Percentiles rank a stretch among this genome's conserved stretches.
Evolutionary conservation across 2,329 filamentous ascomycete species (phyloP).

Genomic region (Stagonosporopsis rhizophila): DNA sequence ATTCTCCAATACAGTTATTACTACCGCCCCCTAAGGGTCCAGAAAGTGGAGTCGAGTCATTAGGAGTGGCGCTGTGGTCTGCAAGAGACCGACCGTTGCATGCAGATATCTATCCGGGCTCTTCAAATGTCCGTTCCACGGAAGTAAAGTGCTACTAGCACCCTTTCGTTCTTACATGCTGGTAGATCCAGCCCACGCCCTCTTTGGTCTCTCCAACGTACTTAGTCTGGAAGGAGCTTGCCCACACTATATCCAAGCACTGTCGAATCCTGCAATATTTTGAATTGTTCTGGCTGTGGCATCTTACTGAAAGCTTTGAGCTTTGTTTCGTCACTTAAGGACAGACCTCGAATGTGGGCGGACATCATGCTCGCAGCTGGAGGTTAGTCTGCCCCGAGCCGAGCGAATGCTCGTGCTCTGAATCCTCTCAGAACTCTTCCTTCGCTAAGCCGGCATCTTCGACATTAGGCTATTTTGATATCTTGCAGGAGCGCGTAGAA

Average conservation of each 20-base stretch:
- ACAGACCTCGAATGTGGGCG: conserved; percentile 11
- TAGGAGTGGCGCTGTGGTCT: conserved; percentile 2
- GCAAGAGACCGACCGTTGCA: conserved; percentile 10
- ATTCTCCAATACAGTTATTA: conserved; percentile 6
- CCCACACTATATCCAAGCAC: neutral
- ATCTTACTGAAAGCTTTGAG: neutral
- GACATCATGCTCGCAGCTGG: conserved; percentile 13
- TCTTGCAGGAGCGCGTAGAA: neutral
- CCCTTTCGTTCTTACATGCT: neutral
- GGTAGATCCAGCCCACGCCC: neutral
- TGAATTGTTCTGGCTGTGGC: neutral
- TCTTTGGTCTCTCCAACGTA: conserved; percentile 3
- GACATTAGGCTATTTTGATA: conserved; percentile 2
- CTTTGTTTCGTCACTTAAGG: conserved; percentile 12
- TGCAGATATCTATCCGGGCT: conserved; percentile 4
- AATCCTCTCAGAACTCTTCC: neutral
- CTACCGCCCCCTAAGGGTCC: conserved; percentile 2
- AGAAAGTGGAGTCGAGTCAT: conserved; percentile 21
- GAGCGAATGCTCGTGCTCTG: conserved; percentile 10
- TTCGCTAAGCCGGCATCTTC: neutral
- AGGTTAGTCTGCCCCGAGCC: conserved; percentile 8
- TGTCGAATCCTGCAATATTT: neutral
- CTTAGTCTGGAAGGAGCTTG: conserved; percentile 12
- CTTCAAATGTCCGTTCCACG: conserved; percentile 11
- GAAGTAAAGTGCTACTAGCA: neutral